phyloP scores from a whole-genome alignment of 371 early-diverging fungal genomes.

The Rhizopus stolonifer region DNA sequence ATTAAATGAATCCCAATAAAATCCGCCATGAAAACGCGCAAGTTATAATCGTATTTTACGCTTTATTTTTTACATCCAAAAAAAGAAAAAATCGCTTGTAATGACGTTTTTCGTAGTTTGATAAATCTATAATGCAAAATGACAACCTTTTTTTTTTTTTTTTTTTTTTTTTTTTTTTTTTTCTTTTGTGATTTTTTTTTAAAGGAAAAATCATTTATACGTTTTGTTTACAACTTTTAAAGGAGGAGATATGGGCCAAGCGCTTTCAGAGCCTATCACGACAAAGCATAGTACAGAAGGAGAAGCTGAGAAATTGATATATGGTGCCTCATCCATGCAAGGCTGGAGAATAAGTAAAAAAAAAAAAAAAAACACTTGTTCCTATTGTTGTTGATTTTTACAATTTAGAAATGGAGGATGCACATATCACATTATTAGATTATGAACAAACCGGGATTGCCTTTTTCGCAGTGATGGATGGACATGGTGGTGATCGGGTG shows the following conservation, averaged over 20 bases:
- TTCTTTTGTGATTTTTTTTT: too few relatives aligned
- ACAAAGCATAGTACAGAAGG: conserved; percentile 81
- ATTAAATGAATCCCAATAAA: too few relatives aligned
- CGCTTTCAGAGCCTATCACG: conserved; percentile 90
- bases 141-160: neutral
- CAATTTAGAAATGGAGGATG: conserved; percentile 92
- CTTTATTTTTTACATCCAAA: too few relatives aligned
- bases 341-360: conserved; percentile 93
- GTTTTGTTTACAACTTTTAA: too few relatives aligned
- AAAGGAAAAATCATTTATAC: too few relatives aligned
- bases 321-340: conserved; percentile 92
- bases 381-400: neutral
- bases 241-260: conserved; percentile 88
- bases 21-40: too few relatives aligned
- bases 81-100: too few relatives aligned
- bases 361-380: too few relatives aligned
- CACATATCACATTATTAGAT: conserved; percentile 83
- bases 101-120: too few relatives aligned
- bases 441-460: conserved; percentile 58
- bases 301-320: conserved; percentile 71
- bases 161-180: neutral
- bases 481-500: conserved; percentile 88
- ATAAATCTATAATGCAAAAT: too few relatives aligned
- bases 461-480: conserved; percentile 97
- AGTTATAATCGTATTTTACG: too few relatives aligned